Evolutionary conservation across 495 filamentous ascomycete genomes (phyloP).

Genomic region (Neurospora sp.): DNA sequence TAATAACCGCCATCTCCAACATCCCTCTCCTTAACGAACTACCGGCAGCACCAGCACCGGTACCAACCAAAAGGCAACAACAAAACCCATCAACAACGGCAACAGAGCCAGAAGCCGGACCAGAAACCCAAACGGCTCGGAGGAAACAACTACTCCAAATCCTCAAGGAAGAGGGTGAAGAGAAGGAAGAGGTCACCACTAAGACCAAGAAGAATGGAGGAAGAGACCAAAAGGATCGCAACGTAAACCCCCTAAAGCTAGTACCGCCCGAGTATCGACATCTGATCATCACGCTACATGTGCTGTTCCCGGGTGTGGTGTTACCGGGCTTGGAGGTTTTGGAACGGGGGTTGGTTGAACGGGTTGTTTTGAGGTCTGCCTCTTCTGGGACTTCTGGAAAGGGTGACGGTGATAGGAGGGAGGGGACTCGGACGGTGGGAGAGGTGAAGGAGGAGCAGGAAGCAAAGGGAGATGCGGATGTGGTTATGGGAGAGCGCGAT

Average conservation of each 20-base stretch:
- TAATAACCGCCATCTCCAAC: slow-evolving; percentile 32
- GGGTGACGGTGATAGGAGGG: too few relatives aligned
- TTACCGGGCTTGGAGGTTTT: slow-evolving; percentile 76
- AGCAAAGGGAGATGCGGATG: neutral
- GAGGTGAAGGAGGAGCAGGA: neutral
- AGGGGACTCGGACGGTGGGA: too few relatives aligned
- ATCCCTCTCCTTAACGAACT: slow-evolving; percentile 12
- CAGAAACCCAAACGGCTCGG: too few relatives aligned
- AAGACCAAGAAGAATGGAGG: too few relatives aligned
- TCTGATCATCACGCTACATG: slow-evolving; percentile 51
- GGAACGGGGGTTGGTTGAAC: slow-evolving; percentile 58
- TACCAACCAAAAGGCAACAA: too few relatives aligned
- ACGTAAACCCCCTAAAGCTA: slow-evolving; percentile 32
- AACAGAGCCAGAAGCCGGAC: too few relatives aligned
- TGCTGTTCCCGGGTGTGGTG: slow-evolving; percentile 48
- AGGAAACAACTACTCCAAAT: neutral
- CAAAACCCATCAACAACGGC: too few relatives aligned
- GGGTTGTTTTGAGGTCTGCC: slow-evolving; percentile 8
- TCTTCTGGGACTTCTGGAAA: too few relatives aligned
- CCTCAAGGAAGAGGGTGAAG: neutral
- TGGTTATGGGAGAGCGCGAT: neutral
- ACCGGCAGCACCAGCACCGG: too few relatives aligned
- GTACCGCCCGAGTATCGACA: slow-evolving; percentile 29
- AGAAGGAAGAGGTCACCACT: too few relatives aligned
- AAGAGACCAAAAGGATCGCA: too few relatives aligned